A percentile compares a stretch with the other conserved stretches of the same genome.
Evolutionary conservation across 2,329 filamentous ascomycete genomes (phyloP).

Genomic region (Mollisia scopiformis): DNA sequence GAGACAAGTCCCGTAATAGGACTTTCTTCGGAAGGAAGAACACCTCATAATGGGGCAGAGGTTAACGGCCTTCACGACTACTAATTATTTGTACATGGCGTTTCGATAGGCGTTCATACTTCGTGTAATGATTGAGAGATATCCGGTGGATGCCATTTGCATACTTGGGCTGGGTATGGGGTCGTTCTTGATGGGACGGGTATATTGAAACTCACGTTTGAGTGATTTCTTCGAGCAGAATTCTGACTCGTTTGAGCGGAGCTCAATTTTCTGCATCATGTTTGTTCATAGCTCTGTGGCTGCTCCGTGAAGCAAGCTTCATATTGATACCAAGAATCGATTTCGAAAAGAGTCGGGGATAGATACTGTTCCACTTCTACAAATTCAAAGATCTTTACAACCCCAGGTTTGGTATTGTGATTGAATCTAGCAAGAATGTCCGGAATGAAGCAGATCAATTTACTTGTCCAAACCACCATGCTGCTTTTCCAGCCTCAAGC

Average conservation of each 20-base stretch:
- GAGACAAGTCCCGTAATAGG: constrained; percentile 77
- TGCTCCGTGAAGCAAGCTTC: background rate
- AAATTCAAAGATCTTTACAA: too few relatives aligned
- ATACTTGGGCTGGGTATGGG: background rate
- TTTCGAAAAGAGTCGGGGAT: background rate
- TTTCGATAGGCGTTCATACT: background rate
- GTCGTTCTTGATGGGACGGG: background rate
- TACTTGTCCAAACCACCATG: background rate
- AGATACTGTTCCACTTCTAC: background rate
- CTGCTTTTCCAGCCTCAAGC: background rate
- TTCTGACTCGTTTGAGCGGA: background rate
- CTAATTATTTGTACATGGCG: constrained; percentile 1
- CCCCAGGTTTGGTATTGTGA: too few relatives aligned
- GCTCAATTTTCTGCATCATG: background rate
- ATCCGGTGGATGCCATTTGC: background rate
- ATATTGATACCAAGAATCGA: background rate
- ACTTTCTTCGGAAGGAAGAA: constrained; percentile 66
- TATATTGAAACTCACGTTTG: background rate
- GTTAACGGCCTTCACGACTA: background rate
- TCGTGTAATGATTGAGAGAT: constrained; percentile 4
- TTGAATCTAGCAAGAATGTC: background rate
- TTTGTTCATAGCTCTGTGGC: background rate
- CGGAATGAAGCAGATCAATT: background rate
- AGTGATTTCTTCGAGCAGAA: background rate
- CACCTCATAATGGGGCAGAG: background rate